A percentile compares a stretch with the other conserved stretches of the same genome.
Evolutionary conservation across 2,329 filamentous ascomycete species (phyloP).

Genomic region (Ilyonectria sp.): DNA sequence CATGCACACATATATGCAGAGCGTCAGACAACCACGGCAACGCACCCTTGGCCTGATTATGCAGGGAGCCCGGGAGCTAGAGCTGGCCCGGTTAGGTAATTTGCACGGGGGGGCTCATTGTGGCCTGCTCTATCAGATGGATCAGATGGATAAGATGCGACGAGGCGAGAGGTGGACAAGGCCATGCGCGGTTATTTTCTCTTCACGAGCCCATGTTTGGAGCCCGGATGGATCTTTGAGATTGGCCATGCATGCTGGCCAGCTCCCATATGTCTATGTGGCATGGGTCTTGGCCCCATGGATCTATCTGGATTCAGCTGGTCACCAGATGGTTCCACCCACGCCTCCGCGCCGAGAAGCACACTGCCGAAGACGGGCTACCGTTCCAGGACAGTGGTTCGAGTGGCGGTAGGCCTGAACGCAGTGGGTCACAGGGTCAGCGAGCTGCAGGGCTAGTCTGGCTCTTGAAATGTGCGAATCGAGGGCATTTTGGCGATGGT

Average conservation of each 20-base stretch:
- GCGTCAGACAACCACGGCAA: background rate
- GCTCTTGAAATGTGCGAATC: background rate
- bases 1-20: background rate
- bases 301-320: background rate
- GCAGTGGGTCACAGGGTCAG: background rate
- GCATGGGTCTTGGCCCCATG: background rate
- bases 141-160: conserved; percentile 1
- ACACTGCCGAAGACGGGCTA: background rate
- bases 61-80: background rate
- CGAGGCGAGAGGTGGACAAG: background rate
- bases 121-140: background rate
- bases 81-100: background rate
- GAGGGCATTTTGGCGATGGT: background rate
- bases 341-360: background rate
- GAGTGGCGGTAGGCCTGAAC: background rate
- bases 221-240: background rate
- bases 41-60: background rate
- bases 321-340: background rate
- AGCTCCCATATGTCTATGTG: background rate
- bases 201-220: background rate
- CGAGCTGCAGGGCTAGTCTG: background rate
- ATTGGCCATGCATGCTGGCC: background rate
- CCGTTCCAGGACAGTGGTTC: background rate
- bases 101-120: background rate
- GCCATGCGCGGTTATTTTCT: background rate